A percentile compares a stretch with the other conserved stretches of the same genome.
These are phyloP conservation scores for Globisporangium orthogonon DNA, from an alignment of 352 stramenopile genomes.

Conservation along the genomic window DNA sequence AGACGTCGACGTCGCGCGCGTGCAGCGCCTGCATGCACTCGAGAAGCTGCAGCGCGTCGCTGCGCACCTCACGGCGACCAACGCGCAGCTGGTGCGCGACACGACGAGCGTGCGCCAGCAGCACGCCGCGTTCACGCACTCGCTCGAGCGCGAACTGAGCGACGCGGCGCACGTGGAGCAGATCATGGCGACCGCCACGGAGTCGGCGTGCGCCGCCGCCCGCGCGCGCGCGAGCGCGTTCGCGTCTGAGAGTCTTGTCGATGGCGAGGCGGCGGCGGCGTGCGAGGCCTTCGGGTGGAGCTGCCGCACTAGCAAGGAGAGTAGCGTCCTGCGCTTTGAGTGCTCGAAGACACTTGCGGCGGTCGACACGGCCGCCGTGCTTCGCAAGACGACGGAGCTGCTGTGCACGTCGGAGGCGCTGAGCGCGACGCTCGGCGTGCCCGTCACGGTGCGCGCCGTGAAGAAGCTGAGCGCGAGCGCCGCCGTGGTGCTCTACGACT, in stretches of 20 bases:
- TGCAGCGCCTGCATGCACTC: slow-evolving; percentile 44
- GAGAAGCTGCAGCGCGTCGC: slow-evolving; percentile 49
- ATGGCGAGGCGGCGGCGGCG: not conserved
- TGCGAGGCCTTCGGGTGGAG: slow-evolving; percentile 5
- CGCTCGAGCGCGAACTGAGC: slow-evolving; percentile 2
- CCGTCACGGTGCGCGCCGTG: not conserved
- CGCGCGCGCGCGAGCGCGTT: slow-evolving; percentile 2
- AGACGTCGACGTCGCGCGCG: slow-evolving; percentile 24
- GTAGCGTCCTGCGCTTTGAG: slow-evolving; percentile 1
- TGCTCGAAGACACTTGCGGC: slow-evolving; percentile 18
- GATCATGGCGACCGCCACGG: slow-evolving; percentile 6
- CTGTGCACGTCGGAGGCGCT: slow-evolving; percentile 7
- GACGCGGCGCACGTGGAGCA: slow-evolving; percentile 5
- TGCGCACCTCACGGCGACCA: slow-evolving; percentile 32
- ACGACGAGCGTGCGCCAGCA: slow-evolving; percentile 18
- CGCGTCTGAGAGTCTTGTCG: too few species aligned
- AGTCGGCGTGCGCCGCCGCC: slow-evolving; percentile 5
- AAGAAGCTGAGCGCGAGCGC: slow-evolving; percentile 7
- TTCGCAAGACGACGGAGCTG: slow-evolving; percentile 2
- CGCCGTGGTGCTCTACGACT: slow-evolving; percentile 9
- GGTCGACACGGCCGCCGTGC: slow-evolving; percentile 1
- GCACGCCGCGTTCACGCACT: not conserved
- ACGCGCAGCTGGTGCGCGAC: slow-evolving; percentile 30
- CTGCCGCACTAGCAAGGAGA: slow-evolving; percentile 5
- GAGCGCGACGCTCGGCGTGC: not conserved